Percentiles rank a stretch among this genome's conserved stretches.
phyloP scores from a whole-genome alignment of 805 yeast genomes.

The Kregervanrija delftensis region DNA sequence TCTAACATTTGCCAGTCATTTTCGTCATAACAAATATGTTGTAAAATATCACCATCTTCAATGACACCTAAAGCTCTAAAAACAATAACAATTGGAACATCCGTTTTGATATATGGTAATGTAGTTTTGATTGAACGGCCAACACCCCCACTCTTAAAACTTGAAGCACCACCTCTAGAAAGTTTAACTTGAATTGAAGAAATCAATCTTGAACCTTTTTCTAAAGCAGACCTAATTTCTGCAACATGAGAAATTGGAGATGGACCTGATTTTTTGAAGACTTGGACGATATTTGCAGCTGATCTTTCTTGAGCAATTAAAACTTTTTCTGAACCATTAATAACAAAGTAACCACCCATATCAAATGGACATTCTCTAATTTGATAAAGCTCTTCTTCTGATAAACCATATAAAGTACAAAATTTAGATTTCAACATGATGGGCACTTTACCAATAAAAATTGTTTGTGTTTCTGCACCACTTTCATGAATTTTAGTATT shows the following conservation, averaged over 20 bases:
- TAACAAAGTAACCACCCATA: slow-evolving; percentile 99
- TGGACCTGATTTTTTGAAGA: slow-evolving; percentile 94
- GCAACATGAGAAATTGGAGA: slow-evolving; percentile 95
- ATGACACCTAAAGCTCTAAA: slow-evolving; percentile 97
- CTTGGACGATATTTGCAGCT: slow-evolving; percentile 98
- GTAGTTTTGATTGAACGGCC: slow-evolving; percentile 92
- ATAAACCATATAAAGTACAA: slow-evolving; percentile 83
- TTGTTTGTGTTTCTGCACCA: slow-evolving; percentile 32
- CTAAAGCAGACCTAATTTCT: slow-evolving; percentile 93
- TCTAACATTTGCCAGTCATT: slow-evolving; percentile 99
- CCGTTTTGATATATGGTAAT: slow-evolving; percentile 92
- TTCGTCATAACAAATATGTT: slow-evolving; percentile 96
- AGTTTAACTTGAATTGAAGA: slow-evolving; percentile 91
- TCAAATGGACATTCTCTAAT: slow-evolving; percentile 98
- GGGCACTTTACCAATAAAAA: slow-evolving; percentile 94
- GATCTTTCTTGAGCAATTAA: slow-evolving; percentile 97
- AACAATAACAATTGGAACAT: slow-evolving; percentile 93
- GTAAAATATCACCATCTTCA: slow-evolving; percentile 97
- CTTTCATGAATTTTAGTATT: slow-evolving; percentile 26
- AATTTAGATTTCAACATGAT: slow-evolving; percentile 96
- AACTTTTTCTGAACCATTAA: slow-evolving; percentile 97
- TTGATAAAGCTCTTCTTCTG: slow-evolving; percentile 90
- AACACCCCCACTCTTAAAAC: slow-evolving; percentile 41
- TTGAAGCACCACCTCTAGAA: slow-evolving; percentile 42
- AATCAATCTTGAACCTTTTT: slow-evolving; percentile 93